Conservation (phyloP, 805 yeast genomes). For the Saccharomycopsis sp. region DNA sequence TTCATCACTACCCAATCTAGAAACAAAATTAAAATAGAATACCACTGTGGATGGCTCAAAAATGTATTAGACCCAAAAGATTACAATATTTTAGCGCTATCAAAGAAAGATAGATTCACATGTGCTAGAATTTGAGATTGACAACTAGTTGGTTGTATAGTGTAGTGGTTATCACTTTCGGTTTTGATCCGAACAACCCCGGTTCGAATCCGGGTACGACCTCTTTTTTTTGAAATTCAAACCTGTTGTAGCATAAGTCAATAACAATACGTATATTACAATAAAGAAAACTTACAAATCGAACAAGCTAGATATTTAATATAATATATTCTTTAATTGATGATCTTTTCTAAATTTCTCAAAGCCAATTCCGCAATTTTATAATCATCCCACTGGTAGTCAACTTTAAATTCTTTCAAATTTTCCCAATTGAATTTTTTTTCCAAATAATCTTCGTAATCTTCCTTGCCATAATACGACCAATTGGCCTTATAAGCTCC, state of each 20-base stretch:
- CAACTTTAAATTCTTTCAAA: slow-evolving; percentile 13
- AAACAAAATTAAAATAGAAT: too few relatives aligned
- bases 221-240: slow-evolving; percentile 33
- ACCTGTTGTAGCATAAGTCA: too few relatives aligned
- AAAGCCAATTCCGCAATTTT: slow-evolving; percentile 13
- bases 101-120: too few relatives aligned
- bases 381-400: slow-evolving; percentile 13
- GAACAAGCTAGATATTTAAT: too few relatives aligned
- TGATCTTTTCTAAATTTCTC: slow-evolving; percentile 12
- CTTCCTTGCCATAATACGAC: slow-evolving; percentile 32
- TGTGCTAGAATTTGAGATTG: too few relatives aligned
- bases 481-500: slow-evolving; percentile 83
- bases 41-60: too few relatives aligned
- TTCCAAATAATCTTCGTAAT: slow-evolving; percentile 15
- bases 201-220: slow-evolving; percentile 84
- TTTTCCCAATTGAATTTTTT: slow-evolving; percentile 11
- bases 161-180: slow-evolving; percentile 54
- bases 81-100: too few relatives aligned
- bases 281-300: too few relatives aligned
- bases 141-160: slow-evolving; percentile 52
- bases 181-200: slow-evolving; percentile 63
- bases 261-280: too few relatives aligned
- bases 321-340: not conserved
- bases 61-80: too few relatives aligned
- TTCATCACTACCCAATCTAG: too few relatives aligned